Evolutionary conservation across 495 filamentous ascomycete species (phyloP).

Genomic region (Xanthoparmelia taractica): DNA sequence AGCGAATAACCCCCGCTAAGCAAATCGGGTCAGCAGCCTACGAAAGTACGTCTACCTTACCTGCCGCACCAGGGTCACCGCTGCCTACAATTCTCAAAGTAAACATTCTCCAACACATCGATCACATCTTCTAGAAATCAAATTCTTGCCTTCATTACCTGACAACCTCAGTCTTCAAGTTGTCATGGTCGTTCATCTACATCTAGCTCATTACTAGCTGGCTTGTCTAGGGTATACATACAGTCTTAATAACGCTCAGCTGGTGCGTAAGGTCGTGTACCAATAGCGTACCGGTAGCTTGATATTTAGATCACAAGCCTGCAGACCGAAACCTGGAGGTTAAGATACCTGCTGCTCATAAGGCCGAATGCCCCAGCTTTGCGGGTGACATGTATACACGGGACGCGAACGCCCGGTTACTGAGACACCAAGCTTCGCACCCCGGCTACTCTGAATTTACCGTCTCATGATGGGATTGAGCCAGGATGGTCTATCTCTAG

Average conservation of each 20-base stretch:
- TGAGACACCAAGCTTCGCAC: neutral
- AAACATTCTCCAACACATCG: too few species aligned
- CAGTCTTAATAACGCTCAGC: too few species aligned
- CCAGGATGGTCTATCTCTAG: neutral
- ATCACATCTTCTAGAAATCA: neutral
- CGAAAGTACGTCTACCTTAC: too few species aligned
- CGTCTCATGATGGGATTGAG: neutral
- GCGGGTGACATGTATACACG: neutral
- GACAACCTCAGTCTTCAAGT: neutral
- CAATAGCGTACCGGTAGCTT: too few species aligned
- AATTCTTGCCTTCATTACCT: neutral
- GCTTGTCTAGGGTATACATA: constrained; percentile 26
- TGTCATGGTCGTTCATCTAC: neutral
- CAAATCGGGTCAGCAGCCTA: too few species aligned
- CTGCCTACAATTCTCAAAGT: too few species aligned
- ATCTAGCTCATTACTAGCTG: constrained; percentile 36
- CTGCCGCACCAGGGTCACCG: too few species aligned
- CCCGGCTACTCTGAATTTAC: neutral
- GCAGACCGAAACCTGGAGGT: neutral
- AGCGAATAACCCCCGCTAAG: too few species aligned
- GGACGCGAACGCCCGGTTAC: neutral
- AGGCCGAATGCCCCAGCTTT: neutral
- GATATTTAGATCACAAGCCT: neutral
- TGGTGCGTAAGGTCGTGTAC: too few species aligned
- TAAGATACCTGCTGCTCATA: neutral